A percentile compares a stretch with the other conserved stretches of the same genome.
These are phyloP conservation scores for Penicillium digitatum DNA, from an alignment of 2,329 filamentous ascomycete genomes.

Conservation along the genomic window DNA sequence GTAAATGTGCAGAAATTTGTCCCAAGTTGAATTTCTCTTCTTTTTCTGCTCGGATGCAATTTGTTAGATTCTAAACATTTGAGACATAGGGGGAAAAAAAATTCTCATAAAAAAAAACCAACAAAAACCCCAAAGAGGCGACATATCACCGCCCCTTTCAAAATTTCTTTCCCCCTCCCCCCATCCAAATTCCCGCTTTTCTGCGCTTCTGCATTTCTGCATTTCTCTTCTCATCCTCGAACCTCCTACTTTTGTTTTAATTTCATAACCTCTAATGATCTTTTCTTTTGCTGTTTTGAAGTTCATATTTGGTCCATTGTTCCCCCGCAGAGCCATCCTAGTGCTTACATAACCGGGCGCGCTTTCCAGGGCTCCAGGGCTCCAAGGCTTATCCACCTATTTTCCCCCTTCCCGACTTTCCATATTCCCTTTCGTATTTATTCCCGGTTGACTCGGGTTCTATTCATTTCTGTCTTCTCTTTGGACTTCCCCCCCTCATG, in stretches of 20 bases:
- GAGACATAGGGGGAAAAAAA: background rate
- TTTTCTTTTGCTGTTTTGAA: background rate
- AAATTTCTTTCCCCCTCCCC: conserved; percentile 8
- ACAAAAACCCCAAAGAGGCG: background rate
- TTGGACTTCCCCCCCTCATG: conserved; percentile 20
- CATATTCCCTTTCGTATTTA: conserved; percentile 11
- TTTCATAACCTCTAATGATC: background rate
- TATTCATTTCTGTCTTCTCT: background rate
- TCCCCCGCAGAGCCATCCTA: background rate
- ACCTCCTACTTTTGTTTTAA: background rate
- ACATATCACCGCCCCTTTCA: conserved; percentile 22
- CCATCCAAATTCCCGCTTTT: background rate
- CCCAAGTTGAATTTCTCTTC: too few relatives aligned
- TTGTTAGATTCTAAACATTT: background rate
- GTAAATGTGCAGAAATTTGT: too few relatives aligned
- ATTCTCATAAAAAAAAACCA: background rate
- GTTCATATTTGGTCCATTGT: background rate
- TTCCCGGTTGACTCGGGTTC: conserved; percentile 14
- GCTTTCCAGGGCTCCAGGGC: background rate
- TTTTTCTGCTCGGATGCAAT: background rate
- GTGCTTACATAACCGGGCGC: conserved; percentile 10
- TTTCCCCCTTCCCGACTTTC: conserved; percentile 11
- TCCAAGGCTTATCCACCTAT: conserved; percentile 2
- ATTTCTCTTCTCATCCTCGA: background rate
- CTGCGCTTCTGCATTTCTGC: too few relatives aligned